Percentiles rank a stretch among this genome's conserved stretches.
Evolutionary conservation across 768 basidiomycete species (phyloP).

Genomic region (Tricholoma flavovirens): DNA sequence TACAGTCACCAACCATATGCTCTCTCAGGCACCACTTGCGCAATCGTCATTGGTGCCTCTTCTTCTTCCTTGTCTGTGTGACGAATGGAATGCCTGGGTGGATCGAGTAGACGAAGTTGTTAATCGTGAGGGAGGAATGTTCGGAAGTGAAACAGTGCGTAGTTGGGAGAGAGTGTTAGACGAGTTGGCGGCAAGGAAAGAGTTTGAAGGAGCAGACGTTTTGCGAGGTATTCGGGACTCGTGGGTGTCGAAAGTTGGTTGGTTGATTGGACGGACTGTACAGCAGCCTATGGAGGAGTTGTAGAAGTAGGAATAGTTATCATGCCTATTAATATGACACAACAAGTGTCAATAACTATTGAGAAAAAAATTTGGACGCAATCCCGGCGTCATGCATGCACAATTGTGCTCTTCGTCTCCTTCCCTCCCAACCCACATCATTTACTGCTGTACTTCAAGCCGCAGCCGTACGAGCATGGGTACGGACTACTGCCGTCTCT

Average conservation of each 20-base stretch:
- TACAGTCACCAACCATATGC: constrained; percentile 59
- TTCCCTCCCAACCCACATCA: constrained; percentile 21
- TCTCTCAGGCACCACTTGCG: constrained; percentile 62
- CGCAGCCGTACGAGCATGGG: constrained; percentile 48
- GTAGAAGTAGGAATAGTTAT: not conserved
- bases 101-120: constrained; percentile 62
- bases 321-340: not conserved
- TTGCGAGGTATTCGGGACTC: constrained; percentile 44
- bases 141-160: constrained; percentile 62
- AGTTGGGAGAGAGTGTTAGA: constrained; percentile 69
- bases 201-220: constrained; percentile 26
- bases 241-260: constrained; percentile 74
- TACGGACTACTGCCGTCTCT: constrained; percentile 19
- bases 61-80: constrained; percentile 55
- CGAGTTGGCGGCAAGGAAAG: constrained; percentile 52
- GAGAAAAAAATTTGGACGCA: constrained; percentile 13
- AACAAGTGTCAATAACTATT: constrained; percentile 1
- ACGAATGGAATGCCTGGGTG: constrained; percentile 81
- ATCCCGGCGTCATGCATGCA: constrained; percentile 44
- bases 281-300: constrained; percentile 33
- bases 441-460: constrained; percentile 39
- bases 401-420: constrained; percentile 36
- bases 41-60: constrained; percentile 52
- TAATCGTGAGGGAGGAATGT: constrained; percentile 74
- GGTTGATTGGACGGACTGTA: constrained; percentile 57